Evolutionary conservation across 2,329 filamentous ascomycete species (phyloP).

Genomic region (Microsporum ferrugineum): DNA sequence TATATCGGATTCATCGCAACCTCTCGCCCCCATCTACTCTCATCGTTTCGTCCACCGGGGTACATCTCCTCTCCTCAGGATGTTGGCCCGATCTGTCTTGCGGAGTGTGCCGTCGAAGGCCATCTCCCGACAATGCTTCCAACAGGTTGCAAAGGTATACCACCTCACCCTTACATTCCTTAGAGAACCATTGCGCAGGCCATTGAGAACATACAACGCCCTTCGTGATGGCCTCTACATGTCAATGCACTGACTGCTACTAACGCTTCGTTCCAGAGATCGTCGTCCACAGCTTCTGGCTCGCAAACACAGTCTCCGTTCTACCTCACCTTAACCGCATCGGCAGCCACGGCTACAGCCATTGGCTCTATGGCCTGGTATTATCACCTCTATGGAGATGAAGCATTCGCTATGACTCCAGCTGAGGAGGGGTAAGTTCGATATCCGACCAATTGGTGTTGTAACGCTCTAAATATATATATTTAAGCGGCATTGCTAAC

Average conservation of each 20-base stretch:
- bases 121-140: conserved; percentile 61
- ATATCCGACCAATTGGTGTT: conserved; percentile 10
- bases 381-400: conserved; percentile 87
- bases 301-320: conserved; percentile 58
- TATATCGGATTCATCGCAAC: conserved; percentile 8
- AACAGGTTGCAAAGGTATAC: conserved; percentile 65
- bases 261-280: conserved; percentile 8
- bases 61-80: conserved; percentile 40
- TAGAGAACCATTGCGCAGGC: conserved; percentile 21
- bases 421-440: conserved; percentile 92
- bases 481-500: conserved; percentile 5
- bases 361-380: conserved; percentile 91
- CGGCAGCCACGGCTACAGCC: conserved; percentile 74
- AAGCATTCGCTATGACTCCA: conserved; percentile 78
- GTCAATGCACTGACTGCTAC: not conserved
- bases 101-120: conserved; percentile 78
- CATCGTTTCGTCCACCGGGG: conserved; percentile 18
- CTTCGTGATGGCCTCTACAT: not conserved
- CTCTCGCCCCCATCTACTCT: conserved; percentile 17
- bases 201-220: not conserved
- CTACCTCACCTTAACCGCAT: conserved; percentile 75
- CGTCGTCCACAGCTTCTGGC: conserved; percentile 46
- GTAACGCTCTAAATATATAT: not conserved
- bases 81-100: conserved; percentile 89
- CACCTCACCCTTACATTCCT: conserved; percentile 14